Evolutionary conservation across 106 monocot species (phyloP), one percentile per base, ranked within the genome.

Genomic region (Dendrobium officinale): DNA sequence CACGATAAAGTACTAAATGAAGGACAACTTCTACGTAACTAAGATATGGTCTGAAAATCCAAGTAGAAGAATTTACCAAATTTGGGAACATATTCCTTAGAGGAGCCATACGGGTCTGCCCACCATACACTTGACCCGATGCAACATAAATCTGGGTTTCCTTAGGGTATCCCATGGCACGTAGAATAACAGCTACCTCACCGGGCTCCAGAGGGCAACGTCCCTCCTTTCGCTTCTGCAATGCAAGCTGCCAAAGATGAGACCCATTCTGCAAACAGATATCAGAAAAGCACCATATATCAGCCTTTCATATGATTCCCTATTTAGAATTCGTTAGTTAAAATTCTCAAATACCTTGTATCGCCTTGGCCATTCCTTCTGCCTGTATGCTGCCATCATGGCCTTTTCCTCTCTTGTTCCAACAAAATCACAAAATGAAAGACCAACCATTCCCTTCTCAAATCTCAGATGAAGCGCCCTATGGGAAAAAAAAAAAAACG

Each of bases 81-180:
- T 98, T 98, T 10, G 97, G 97, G 82, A 98, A 98, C 97, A 95
- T 98, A 77, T 98, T 92, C 83, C 92, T 90, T 13, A 98, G 92
- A 42, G 97, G 97, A 84, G 97, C 94, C 94, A 98, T 94, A 73
- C 92, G 75, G 75, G 91, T 98, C 77, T 89, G 89, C 66, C 97
- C 97, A 81, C 94, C 97, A 80, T 98, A 98, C 13, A 98, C 97
- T 79, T 94, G 92, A 45, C 97, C 97, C 24, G 97, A 98, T 79
- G 97, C 97, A 88, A 98, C 97, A 85, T 98, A 98, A 79, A 98
- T 98, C 68, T 98, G 97, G 44, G 97, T 94, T 83, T 98, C 94
- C 82, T 91, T 98, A 31, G 97, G 88, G 47, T 98, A 98, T 31
- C 97, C 97, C 97, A 98, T 92, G 73, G 97, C 94, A 20, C 92